Evolutionary conservation across 2,329 filamentous ascomycete species (phyloP), one percentile per base, ranked within the genome.

Genomic region (Fusarium sp.): DNA sequence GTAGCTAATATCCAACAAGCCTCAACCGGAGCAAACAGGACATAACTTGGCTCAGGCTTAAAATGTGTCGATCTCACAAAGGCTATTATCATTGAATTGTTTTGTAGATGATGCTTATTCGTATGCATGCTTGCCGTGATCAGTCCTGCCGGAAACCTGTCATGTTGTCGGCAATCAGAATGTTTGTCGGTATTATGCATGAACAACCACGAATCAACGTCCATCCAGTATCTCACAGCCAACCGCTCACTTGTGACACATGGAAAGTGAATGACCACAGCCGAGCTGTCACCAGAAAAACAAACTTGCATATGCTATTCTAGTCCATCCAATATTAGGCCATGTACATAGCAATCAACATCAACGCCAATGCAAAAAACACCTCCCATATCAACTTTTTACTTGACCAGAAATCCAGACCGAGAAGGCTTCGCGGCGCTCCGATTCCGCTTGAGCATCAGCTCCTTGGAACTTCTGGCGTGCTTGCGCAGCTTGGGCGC

Each of bases 401-500:
- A 54, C 27, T 13, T 54, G 50, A 75, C 77, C 61, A 89, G 83
- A 75, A 90, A 90, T 0, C 87, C 86, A 35, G 77, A 73, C 10
- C 77, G 74, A 7, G 30, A 32, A 32, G 78, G 58, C 67, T 83
- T 83, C 54, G 82, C 82, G 18, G 82, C 81, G 7, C 79, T 74
- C 61, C 88, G 83, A 41, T 83, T 83, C 73, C 89, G 85, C 75
- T 77, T 82, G 68, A 90, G 73, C 34, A 91, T 80, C 27, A 81
- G 73, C 65, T 87, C 82, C 82, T 85, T 89, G 20, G 82, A 73
- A 65, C 80, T 82, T 66, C 81, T 80, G 9, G 86, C 79, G 37
- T 85, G 75, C 81, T 85, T 87, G 74, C 82, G 82, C 68, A 77
- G 68, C 81, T 84, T 87, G 27, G 89, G 89, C 62, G 88, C 86